Conservation (phyloP, 2,329 filamentous ascomycete species). For the Scedosporium boydii region DNA sequence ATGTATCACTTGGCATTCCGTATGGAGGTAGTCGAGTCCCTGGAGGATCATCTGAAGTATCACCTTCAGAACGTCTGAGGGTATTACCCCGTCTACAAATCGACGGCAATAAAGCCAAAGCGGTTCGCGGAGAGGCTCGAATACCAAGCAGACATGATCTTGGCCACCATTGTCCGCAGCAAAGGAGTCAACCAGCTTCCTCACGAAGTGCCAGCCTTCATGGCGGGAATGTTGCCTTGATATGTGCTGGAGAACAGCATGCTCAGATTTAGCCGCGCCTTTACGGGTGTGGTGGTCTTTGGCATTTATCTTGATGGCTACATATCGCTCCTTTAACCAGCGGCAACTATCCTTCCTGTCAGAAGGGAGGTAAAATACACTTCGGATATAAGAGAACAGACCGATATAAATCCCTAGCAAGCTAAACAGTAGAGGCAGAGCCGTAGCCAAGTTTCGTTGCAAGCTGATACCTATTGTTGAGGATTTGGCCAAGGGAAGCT, state of each 20-base stretch:
- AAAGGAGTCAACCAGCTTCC: constrained; percentile 13
- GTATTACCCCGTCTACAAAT: constrained; percentile 12
- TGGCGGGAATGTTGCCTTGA: constrained; percentile 8
- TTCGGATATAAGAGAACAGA: not conserved
- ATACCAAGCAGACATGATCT: constrained; percentile 12
- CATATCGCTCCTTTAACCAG: constrained; percentile 14
- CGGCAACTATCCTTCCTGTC: constrained; percentile 11
- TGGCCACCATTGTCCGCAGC: constrained; percentile 3
- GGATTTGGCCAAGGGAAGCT: not conserved
- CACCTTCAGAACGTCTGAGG: constrained; percentile 12
- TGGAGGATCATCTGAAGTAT: constrained; percentile 14
- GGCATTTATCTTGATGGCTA: constrained; percentile 15
- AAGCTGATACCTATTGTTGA: constrained; percentile 7
- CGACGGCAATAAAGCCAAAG: constrained; percentile 15
- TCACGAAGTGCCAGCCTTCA: constrained; percentile 13
- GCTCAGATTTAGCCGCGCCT: constrained; percentile 9
- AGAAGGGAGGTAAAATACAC: not conserved
- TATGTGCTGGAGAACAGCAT: constrained; percentile 11
- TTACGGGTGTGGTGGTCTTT: not conserved
- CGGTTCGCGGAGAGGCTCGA: constrained; percentile 13
- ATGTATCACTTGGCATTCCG: constrained; percentile 14
- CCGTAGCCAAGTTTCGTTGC: constrained; percentile 8
- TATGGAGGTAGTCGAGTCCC: constrained; percentile 15
- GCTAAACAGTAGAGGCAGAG: constrained; percentile 7
- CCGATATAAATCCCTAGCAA: constrained; percentile 8